Base-by-base conservation (phyloP, 2,329 filamentous ascomycete species). In the Trichoderma arundinaceum region DNA sequence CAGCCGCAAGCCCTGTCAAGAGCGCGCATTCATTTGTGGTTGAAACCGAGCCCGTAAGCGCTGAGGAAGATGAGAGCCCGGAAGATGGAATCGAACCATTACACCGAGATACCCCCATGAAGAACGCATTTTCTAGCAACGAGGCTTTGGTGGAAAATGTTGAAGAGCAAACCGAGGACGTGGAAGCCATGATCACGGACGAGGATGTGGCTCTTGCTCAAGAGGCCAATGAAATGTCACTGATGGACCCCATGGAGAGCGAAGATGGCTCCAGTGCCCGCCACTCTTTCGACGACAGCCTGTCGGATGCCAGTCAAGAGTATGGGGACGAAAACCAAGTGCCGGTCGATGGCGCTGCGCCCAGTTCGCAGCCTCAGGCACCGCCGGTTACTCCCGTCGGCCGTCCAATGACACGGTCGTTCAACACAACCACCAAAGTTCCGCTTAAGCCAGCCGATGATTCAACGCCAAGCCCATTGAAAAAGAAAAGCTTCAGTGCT, bases 341-440 rank as follows among this genome's bases (percentile, higher is more conserved):
- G 9, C 87, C 84, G 3, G 80, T 86, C 19, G 84, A 88, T 66
- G 83, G 83, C 17, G 77, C 78, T 22, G 75, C 86, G 38, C 67
- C 69, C 28, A 69, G 67, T 22, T 57, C 68, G 6, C 66, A 69
- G 15, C 65, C 70, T 54, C 38, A 32, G 44, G 49, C 49, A 35
- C 66, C 63, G 2, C 86, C 85, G 1, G 77, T 81, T 7, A 91
- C 89, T 1, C 89, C 89, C 0, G 78, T 46, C 22, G n/a, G 44
- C 10, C 83, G 86, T 15, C 77, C 78, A 0, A 72, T 81, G n/a
- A 78, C 76, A n/a, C 81, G 82, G 64, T 70, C 73, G 2, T 86
- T 90, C 68, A 86, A 91, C 75, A 94, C 91, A 0, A 88, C 91
- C 0, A 91, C 89, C 32, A 94, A 93, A 77, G 87, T 94, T 4